Base-by-base conservation (phyloP, 495 filamentous ascomycete genomes). In the Aspergillus funiculosus region DNA sequence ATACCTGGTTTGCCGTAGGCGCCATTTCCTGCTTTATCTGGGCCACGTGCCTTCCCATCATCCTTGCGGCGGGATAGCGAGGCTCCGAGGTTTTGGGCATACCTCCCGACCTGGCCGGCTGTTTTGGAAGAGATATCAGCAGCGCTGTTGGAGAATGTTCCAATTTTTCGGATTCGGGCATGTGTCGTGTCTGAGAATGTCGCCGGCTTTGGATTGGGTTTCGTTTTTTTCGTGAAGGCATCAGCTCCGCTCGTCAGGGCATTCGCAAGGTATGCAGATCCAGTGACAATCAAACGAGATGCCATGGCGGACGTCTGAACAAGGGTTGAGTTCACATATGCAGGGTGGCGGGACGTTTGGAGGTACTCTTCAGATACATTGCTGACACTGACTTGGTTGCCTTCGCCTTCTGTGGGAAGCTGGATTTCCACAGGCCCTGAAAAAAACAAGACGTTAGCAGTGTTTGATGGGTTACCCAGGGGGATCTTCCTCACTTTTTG, bases 401-500 rank as follows among this genome's bases (percentile, higher is more conserved):
- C 78, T 50, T 80, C 72, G 14, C 83, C 84, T 53, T 89, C 86
- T 27, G 73, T 53, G 6, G 88, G 87, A 7, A 98, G 79, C 42
- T 83, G 78, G 48, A 98, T 89, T 60, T 92, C 88, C 18, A 98
- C 92, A 6, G 92, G 92, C 83, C 91, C 94, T 60, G n/a, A 11
- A 17, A 20, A 41, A 22, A 54, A 44, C 7, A 44, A 39, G 11
- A 28, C 45, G 11, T 58, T 36, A 58, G 32, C 29, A 21, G 43
- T 31, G 47, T 26, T 29, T 13, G 28, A 18, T 31, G 10, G 30
- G 24, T 2, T 41, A 29, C 40, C 18, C 13, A 20, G 22, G 68
- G 17, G 28, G 3, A 15, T 3, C 2, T n/a, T 1, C 0, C 73
- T 48, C 67, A 94, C 89, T 84, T 70, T 98, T 96, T 17, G 85